Base-by-base conservation (phyloP, 2,329 filamentous ascomycete genomes). In the Fusarium sp. region DNA sequence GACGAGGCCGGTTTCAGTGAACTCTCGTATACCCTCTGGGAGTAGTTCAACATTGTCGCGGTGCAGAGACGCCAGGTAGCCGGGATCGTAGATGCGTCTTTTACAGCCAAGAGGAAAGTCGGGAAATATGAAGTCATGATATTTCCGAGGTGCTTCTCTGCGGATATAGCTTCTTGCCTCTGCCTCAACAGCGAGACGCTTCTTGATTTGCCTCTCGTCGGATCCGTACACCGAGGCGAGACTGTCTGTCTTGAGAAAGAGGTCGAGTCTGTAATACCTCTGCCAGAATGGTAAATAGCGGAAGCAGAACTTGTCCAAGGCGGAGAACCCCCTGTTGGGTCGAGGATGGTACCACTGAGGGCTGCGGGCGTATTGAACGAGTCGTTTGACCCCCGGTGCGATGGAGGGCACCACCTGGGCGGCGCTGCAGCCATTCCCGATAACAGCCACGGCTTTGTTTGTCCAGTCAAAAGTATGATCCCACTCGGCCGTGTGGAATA, bases 401-500 rank as follows among this genome's bases (percentile, higher is more conserved):
- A 85, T 56, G 16, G 79, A 73, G 4, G 82, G 81, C 1, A 83
- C 73, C 18, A 84, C 80, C 60, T 84, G 82, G 2, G 79, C 78
- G 1, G 77, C 81, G 31, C 78, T 81, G 61, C 79, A 82, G 5
- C 81, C 81, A n/a, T 80, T 82, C 2, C 67, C 56, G n/a, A 84
- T 82, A 22, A 84, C 77, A 2, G 78, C 82, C 3, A 84, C 77
- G 3, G 77, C 68, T 73, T 84, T 84, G 48, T 73, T 78, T 13
- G 69, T 67, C 82, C 82, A 84, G 20, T 71, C 68, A 3, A 82
- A 82, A 1, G 80, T 81, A 54, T 84, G 83, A 27, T 82, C 79
- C 82, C 82, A 84, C 18, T 71, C 69, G 2, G 83, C 82, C 1
- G 80, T 81, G 57, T 84, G 83, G 31, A 83, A 78, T 14, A 84